These are phyloP conservation scores for Sphenostylis stenocarpa DNA, from an alignment of 306 rosid species.

Conservation along the genomic window DNA sequence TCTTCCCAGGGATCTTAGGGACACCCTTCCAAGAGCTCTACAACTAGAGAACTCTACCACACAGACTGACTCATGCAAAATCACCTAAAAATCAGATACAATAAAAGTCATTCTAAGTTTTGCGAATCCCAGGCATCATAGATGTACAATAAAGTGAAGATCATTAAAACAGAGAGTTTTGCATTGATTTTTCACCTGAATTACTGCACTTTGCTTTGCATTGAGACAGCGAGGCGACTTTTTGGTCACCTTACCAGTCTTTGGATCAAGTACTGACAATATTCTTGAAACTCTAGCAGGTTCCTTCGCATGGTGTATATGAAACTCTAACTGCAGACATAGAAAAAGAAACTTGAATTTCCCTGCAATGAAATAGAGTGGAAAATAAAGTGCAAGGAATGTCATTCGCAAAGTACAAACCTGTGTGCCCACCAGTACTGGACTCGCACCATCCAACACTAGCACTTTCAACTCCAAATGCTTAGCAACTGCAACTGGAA, in stretches of 20 bases:
- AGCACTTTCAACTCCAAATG: slow-evolving; percentile 87
- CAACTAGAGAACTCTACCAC: slow-evolving; percentile 69
- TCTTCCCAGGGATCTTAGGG: slow-evolving; percentile 77
- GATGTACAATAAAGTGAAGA: neutral
- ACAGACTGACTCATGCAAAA: slow-evolving; percentile 70
- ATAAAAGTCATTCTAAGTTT: slow-evolving; percentile 6
- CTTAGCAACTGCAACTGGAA: slow-evolving; percentile 71
- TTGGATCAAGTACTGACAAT: slow-evolving; percentile 71
- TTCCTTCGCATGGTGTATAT: slow-evolving; percentile 85
- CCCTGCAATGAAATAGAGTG: neutral
- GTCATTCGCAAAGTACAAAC: slow-evolving; percentile 38
- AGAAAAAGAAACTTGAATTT: slow-evolving; percentile 3
- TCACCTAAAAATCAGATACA: slow-evolving; percentile 57
- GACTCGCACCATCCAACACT: slow-evolving; percentile 77
- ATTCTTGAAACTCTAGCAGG: slow-evolving; percentile 76
- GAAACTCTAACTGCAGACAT: slow-evolving; percentile 78
- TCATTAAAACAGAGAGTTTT: neutral
- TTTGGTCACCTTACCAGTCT: slow-evolving; percentile 83
- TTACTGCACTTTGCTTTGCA: slow-evolving; percentile 82
- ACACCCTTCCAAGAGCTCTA: slow-evolving; percentile 85
- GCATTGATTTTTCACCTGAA: slow-evolving; percentile 65
- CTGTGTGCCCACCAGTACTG: slow-evolving; percentile 86
- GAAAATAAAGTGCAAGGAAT: slow-evolving; percentile 18
- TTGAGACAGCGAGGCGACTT: slow-evolving; percentile 83
- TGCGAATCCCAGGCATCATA: neutral